Evolutionary conservation across 192 early-diverging fungal genomes (phyloP).

Genomic region (Chytriomyces sp.): DNA sequence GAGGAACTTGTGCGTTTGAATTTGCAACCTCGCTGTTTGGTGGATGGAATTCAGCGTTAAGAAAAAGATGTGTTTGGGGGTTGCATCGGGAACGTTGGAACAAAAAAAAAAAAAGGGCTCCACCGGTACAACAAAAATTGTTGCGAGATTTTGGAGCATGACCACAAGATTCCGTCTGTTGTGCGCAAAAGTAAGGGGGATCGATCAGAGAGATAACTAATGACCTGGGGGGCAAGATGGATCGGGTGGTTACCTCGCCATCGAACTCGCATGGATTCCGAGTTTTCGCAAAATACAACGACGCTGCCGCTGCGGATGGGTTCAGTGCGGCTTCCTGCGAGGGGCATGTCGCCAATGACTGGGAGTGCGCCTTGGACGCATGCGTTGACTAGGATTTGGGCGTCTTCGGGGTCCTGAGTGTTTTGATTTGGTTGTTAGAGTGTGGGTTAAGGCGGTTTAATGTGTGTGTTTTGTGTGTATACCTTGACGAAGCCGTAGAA

Average conservation of each 20-base stretch:
- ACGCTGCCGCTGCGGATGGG: slow-evolving; percentile 5
- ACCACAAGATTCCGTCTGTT: neutral
- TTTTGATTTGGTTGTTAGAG: no score
- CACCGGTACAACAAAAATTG: neutral
- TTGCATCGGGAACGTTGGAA: no score
- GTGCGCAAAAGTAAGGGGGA: neutral
- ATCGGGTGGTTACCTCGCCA: no score
- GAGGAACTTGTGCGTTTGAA: neutral
- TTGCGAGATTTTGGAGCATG: neutral
- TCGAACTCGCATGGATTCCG: neutral
- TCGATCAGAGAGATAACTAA: neutral
- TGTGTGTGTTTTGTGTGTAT: no score
- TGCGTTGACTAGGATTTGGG: slow-evolving; percentile 16
- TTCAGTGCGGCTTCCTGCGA: neutral
- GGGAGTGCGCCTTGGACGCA: slow-evolving; percentile 1
- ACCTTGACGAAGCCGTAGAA: slow-evolving; percentile 1
- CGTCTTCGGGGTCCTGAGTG: neutral
- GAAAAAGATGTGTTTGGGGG: no score
- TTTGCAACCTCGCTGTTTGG: neutral
- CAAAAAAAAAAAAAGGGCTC: no score
- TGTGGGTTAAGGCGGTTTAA: no score
- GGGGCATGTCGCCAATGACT: neutral
- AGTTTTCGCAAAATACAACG: neutral
- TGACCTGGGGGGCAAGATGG: neutral
- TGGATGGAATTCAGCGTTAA: no score